These are phyloP conservation scores for Ormosia semicastrata DNA, from an alignment of 306 rosid genomes.

Conservation along the genomic window DNA sequence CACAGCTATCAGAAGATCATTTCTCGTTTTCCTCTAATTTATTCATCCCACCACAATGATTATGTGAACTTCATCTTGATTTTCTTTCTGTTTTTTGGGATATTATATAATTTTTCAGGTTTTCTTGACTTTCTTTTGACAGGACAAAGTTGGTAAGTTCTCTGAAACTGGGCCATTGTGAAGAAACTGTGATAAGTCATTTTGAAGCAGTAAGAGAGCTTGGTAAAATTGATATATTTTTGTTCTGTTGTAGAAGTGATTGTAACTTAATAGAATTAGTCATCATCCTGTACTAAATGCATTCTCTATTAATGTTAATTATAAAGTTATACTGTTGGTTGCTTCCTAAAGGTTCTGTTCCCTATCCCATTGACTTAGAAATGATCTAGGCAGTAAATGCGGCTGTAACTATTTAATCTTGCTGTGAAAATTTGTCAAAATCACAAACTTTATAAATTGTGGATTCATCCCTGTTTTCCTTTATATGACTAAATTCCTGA, in stretches of 20 bases:
- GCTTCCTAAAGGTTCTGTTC: not conserved
- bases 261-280: not conserved
- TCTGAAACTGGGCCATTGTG: slow-evolving; percentile 32
- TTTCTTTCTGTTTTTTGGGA: not conserved
- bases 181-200: slow-evolving; percentile 35
- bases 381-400: not conserved
- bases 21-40: not conserved
- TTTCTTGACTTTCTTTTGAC: slow-evolving; percentile 40
- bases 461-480: not conserved
- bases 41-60: not conserved
- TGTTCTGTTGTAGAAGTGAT: not conserved
- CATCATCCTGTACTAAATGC: slow-evolving; percentile 8
- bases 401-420: not conserved
- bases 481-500: not conserved
- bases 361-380: not conserved
- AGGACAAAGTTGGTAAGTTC: slow-evolving; percentile 99
- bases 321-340: not conserved
- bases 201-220: slow-evolving; percentile 41
- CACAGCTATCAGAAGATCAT: not conserved
- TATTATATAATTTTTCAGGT: not conserved
- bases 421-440: not conserved
- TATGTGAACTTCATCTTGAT: not conserved
- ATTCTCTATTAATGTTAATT: not conserved
- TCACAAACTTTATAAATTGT: not conserved
- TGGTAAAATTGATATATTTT: slow-evolving; percentile 29